phyloP scores from a whole-genome alignment of 225 moss, liverwort and hornwort genomes.

The Thuidium tamariscinum region DNA sequence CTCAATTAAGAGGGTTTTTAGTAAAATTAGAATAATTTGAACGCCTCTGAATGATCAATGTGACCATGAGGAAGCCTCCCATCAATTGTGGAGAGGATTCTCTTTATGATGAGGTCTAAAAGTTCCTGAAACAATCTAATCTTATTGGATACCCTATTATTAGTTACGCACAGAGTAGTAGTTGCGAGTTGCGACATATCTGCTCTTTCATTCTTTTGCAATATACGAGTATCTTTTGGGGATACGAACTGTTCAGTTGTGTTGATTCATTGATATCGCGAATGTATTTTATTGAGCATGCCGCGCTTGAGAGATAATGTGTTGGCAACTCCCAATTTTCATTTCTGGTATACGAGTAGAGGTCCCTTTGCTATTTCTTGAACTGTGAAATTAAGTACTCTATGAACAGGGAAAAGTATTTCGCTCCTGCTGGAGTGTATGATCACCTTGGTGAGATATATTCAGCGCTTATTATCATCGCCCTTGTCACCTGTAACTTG shows the following conservation, averaged over 20 bases:
- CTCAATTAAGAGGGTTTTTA: not conserved
- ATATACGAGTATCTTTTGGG: not conserved
- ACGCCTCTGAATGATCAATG: not conserved
- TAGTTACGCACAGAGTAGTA: not conserved
- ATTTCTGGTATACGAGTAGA: not conserved
- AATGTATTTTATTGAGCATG: not conserved
- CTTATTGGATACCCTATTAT: not conserved
- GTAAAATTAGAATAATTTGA: not conserved
- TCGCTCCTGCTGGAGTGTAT: constrained; percentile 61
- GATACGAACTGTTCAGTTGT: not conserved
- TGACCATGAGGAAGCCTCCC: not conserved
- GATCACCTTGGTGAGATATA: constrained; percentile 86
- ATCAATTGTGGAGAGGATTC: not conserved
- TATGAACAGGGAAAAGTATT: constrained; percentile 47
- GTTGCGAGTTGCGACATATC: not conserved
- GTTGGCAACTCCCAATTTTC: not conserved
- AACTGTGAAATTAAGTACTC: not conserved
- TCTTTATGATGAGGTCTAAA: not conserved
- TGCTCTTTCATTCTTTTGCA: not conserved
- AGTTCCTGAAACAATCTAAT: not conserved
- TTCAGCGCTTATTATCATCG: constrained; percentile 61
- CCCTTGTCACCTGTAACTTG: constrained; percentile 35
- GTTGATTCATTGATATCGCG: not conserved
- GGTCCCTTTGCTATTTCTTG: not conserved
- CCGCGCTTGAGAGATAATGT: not conserved